Evolutionary conservation across 345 rosid species (phyloP), one percentile per base, ranked within the genome.

Genomic region (Eutrema japonicum): DNA sequence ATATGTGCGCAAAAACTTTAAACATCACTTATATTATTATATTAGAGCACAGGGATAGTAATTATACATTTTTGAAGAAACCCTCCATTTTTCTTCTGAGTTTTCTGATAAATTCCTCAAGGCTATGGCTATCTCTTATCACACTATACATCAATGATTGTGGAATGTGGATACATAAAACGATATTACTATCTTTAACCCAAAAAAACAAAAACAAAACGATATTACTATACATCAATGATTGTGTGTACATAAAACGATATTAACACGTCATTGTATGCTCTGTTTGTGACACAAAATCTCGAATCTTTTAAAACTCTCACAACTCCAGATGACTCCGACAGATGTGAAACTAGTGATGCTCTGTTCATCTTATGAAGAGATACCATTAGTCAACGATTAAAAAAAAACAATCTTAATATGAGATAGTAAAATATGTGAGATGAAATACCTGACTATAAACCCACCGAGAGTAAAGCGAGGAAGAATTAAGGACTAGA

Each of bases 351-450:
- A 37, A 16, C 45, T 6, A n/a, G 59, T 49, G 40, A 10, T 12
- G 14, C 60, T 57, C 60, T 52, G 8, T 52, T 72, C 38, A 53
- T 52, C 48, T 42, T 22, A 33, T 35, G 36, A 36, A 53, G 3
- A 63, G 27, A 51, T 32, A 52, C 8, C 62, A 72, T 42, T 9
- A 8, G 12, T 54, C 64, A 73, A 64, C 11, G 3, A 45, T 14
- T 54, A 41, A 16, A 71, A 49, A 0, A 12, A 27, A 36, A 6
- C 53, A 54, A 64, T 37, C 26, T 27, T 0, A 52, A 7, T 18
- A 18, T 18, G 22, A 18, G 22, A 18, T 18, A 18, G 22, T 18
- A 18, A 18, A 18, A 18, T 18, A 18, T 18, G 22, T 18, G 22
- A 18, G 22, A 18, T 18, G 22, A 18, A 18, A 18, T 18, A 1